Conservation (phyloP, 2,329 filamentous ascomycete genomes). For the Fusarium devonianum region DNA sequence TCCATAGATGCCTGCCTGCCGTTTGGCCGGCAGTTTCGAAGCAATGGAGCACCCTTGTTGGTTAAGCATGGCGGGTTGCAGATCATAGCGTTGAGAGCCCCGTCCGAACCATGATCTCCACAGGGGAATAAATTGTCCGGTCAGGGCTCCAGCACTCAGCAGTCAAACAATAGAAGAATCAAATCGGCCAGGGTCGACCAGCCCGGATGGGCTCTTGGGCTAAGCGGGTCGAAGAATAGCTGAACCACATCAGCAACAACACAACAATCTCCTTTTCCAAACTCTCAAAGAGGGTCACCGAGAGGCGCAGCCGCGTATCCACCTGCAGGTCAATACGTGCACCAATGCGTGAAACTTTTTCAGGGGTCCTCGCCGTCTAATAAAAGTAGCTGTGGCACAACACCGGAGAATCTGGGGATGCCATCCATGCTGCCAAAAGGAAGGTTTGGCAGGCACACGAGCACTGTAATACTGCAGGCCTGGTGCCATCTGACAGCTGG, state of each 20-base stretch:
- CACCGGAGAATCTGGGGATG: slow-evolving; percentile 27
- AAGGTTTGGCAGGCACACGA: slow-evolving; percentile 29
- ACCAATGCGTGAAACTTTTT: slow-evolving; percentile 35
- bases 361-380: slow-evolving; percentile 31
- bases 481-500: slow-evolving; percentile 25
- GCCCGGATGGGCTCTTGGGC: slow-evolving; percentile 23
- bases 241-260: slow-evolving; percentile 21
- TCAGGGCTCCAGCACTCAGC: slow-evolving; percentile 33
- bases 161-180: slow-evolving; percentile 22
- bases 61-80: slow-evolving; percentile 41
- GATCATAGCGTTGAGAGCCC: slow-evolving; percentile 43
- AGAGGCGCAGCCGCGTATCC: slow-evolving; percentile 36
- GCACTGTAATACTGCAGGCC: slow-evolving; percentile 24
- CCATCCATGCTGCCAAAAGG: slow-evolving; percentile 25
- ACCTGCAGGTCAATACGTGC: slow-evolving; percentile 37
- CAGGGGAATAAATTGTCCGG: slow-evolving; percentile 43
- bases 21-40: slow-evolving; percentile 41
- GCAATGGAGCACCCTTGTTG: slow-evolving; percentile 37
- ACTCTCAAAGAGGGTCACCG: slow-evolving; percentile 23
- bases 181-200: slow-evolving; percentile 24
- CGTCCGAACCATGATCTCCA: slow-evolving; percentile 45
- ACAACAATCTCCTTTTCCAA: slow-evolving; percentile 36
- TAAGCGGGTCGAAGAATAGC: slow-evolving; percentile 24
- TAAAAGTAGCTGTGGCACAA: slow-evolving; percentile 33
- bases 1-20: slow-evolving; percentile 15